Evolutionary conservation across 495 filamentous ascomycete genomes (phyloP).

Genomic region (Aspergillus saccharolyticus): DNA sequence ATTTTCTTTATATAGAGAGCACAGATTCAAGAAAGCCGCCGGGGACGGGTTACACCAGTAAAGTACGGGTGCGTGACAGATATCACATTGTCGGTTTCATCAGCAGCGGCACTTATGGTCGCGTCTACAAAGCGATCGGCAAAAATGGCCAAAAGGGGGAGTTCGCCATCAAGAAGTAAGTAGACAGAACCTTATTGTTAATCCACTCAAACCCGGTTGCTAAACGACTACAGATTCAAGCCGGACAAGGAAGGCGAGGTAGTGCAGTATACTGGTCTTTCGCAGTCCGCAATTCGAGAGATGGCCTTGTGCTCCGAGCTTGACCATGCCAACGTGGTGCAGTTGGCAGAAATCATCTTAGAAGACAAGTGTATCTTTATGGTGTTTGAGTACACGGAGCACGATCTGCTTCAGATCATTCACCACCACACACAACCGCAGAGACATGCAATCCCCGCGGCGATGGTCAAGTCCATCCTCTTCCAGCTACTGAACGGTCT

Average conservation of each 20-base stretch:
- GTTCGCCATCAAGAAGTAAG: constrained; percentile 92
- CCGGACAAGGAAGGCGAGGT: constrained; percentile 97
- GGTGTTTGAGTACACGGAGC: constrained; percentile 99
- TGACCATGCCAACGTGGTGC: constrained; percentile 82
- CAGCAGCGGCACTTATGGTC: constrained; percentile 96
- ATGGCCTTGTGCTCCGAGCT: constrained; percentile 98
- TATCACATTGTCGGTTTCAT: constrained; percentile 98
- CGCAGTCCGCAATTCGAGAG: constrained; percentile 93
- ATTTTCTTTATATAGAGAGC: constrained; percentile 24
- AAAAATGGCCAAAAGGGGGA: constrained; percentile 70
- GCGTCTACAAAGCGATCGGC: constrained; percentile 91
- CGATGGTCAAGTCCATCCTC: constrained; percentile 84
- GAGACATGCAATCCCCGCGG: constrained; percentile 78
- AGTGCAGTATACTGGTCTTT: constrained; percentile 93
- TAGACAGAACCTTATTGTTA: not conserved
- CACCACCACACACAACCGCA: constrained; percentile 92
- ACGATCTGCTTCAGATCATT: constrained; percentile 94
- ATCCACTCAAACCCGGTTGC: constrained; percentile 1
- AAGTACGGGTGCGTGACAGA: constrained; percentile 81
- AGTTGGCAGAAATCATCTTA: constrained; percentile 90
- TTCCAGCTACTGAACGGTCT: constrained; percentile 93
- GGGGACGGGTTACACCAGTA: constrained; percentile 63
- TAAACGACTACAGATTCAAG: constrained; percentile 67
- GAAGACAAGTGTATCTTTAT: constrained; percentile 99
- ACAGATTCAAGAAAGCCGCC: constrained; percentile 40